Base-by-base conservation (phyloP, 1,139 yeast species). In the Chernovozyma sophiae-reginae region DNA sequence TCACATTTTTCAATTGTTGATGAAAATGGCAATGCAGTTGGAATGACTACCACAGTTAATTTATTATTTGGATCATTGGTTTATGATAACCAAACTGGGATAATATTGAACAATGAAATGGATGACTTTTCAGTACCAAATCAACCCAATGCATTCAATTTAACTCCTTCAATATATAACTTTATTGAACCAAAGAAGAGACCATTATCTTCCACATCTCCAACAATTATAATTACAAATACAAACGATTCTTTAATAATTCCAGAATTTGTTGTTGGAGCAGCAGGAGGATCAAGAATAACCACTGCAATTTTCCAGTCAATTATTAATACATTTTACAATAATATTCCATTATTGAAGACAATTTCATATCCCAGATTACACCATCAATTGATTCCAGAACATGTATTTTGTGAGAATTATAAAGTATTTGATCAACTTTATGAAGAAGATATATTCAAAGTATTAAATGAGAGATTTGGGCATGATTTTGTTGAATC, bases 201-300 rank as follows among this genome's bases (percentile, higher is more conserved):
- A 42, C 97, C 98, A 3, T 64, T 90, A 31, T 85, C 95, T 6
- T 86, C 96, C 1, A 76, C 86, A 18, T 74, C 86, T 1, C 97
- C 97, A 2, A 73, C 87, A 0, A 77, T 89, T 25, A 23, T 37
- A 3, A 65, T 87, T 1, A 63, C 76, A 15, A 72, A 77, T 43
- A 68, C 69, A n/a, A 52, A 47, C 11, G 61, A 74, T 48, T 40
- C 37, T 13, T 13, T 11, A n/a, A 8, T 29, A 11, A 10, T 29
- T 4, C 79, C 86, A 0, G 87, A 83, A 48, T 55, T 86, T 32
- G 74, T 84, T 3, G 73, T 90, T 43, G 97, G 97, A 1, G 95
- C 96, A 0, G 94, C 97, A 1, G 97, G 98, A 7, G 97, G 97
- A 0, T 83, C 95, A 13, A 68, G 95, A 41, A 92, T 92, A 37